Conservation (phyloP, 139 green algal genomes). For the Chlorella vulgaris region DNA sequence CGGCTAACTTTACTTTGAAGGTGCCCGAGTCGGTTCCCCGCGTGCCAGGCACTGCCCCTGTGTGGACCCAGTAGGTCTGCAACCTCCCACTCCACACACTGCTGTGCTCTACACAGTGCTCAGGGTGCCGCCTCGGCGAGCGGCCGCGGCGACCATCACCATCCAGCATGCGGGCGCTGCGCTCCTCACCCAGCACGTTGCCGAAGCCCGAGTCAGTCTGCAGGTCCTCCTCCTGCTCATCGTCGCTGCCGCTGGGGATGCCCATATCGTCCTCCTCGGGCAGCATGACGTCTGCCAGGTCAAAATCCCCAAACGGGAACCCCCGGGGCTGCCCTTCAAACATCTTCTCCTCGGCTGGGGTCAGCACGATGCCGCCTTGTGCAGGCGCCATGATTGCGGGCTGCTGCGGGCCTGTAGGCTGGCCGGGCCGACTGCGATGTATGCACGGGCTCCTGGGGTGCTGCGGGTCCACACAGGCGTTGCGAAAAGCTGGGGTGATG, state of each 20-base stretch:
- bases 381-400: background rate
- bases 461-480: no score
- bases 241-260: conserved; percentile 73
- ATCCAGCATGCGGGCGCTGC: no score
- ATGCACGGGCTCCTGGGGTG: no score
- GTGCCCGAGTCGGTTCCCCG: no score
- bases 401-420: background rate
- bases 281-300: conserved; percentile 88
- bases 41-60: no score
- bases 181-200: conserved; percentile 82
- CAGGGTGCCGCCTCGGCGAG: no score
- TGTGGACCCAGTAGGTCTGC: no score
- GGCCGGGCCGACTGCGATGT: background rate
- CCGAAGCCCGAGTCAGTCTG: conserved; percentile 92
- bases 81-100: no score
- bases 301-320: conserved; percentile 84
- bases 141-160: background rate
- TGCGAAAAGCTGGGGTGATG: no score
- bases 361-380: background rate
- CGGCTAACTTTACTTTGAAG: no score
- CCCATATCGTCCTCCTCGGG: conserved; percentile 90
- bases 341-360: conserved; percentile 51
- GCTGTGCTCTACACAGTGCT: background rate
- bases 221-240: conserved; percentile 85
- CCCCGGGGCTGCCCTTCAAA: conserved; percentile 71